Conservation (phyloP, 805 yeast genomes). For the Cyberlindnera veronae region DNA sequence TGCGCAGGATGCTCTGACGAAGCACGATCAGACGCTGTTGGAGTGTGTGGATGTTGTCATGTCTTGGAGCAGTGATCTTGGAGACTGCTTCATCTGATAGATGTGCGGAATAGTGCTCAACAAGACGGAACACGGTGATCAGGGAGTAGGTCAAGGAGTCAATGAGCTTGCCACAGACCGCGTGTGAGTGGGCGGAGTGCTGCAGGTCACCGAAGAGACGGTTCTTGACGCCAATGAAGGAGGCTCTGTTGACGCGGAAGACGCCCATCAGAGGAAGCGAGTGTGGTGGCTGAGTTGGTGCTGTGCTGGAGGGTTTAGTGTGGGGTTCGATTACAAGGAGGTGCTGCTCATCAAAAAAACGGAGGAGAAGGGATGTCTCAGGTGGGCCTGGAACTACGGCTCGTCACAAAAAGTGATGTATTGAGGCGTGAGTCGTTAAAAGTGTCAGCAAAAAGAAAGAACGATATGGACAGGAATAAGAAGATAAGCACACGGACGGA, state of each 20-base stretch:
- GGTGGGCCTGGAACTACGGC: no score
- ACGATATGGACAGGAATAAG: no score
- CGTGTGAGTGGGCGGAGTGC: conserved; percentile 2
- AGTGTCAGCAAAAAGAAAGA: background rate
- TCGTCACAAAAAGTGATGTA: no score
- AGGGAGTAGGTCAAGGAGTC: conserved; percentile 8
- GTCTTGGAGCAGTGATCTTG: background rate
- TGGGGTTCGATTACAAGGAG: no score
- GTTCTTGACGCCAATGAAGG: conserved; percentile 6
- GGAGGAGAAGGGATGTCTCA: background rate
- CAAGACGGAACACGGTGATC: conserved; percentile 6
- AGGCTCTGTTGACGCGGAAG: conserved; percentile 7
- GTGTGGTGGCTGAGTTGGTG: no score
- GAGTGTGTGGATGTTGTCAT: background rate
- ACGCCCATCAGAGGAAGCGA: no score
- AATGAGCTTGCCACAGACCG: conserved; percentile 2
- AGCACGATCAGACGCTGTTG: background rate
- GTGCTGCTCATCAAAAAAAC: no score
- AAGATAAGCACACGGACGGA: background rate
- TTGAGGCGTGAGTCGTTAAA: no score
- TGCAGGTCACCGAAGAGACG: conserved; percentile 6
- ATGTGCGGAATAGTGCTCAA: conserved; percentile 8
- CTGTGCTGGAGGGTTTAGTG: background rate
- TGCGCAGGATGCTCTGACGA: conserved; percentile 2
- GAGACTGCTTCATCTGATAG: background rate